Base-by-base conservation (phyloP, 2,329 filamentous ascomycete species). In the Phoma sp. region DNA sequence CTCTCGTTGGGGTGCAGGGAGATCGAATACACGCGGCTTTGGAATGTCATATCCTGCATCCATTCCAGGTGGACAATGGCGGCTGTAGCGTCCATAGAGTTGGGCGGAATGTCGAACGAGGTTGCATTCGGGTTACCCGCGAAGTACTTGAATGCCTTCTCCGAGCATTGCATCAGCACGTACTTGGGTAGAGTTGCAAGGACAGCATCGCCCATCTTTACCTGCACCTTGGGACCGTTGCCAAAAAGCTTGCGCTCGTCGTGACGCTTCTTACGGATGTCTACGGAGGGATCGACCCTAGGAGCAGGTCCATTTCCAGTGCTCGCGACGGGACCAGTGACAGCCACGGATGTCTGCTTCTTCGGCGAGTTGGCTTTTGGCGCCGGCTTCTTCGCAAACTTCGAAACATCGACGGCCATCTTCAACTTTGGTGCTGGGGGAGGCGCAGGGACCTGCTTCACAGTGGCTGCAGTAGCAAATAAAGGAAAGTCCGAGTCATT, bases 131-230 rank as follows among this genome's bases (percentile, higher is more conserved):
- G 60, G 4, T 63, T 44, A 1, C 64, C 29, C 0, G 47, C 55
- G 44, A 70, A 71, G 54, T 65, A 46, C 22, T 61, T 53, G 40
- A 59, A 46, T 0, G 66, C 68, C 27, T 61, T 67, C 1, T 18
- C 2, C 0, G 68, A 71, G 23, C 63, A 67, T 29, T 69, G 66
- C 66, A 69, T 71, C 10, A 70, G 46, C 10, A 69, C 56, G 18
- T 65, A 61, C 55, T 68, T 69, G 0, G 70, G 65, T 0, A 70
- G 24, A 0, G 47, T 49, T 1, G 55, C 59, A 1, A 65, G 53
- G 13, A 55, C 30, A 1, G 35, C 29, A 7, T 55, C 52, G 11
- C 65, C 67, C 23, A 71, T 46, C 38, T 53, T 57, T 7, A 72
- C 55, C 2, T 46, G 14, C 0, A 69, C 57, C 8, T 61, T 56